Percentiles rank a stretch among this genome's conserved stretches.
Evolutionary conservation across 78 protist species (phyloP).

Genomic region (Dictyostelium citrinum): DNA sequence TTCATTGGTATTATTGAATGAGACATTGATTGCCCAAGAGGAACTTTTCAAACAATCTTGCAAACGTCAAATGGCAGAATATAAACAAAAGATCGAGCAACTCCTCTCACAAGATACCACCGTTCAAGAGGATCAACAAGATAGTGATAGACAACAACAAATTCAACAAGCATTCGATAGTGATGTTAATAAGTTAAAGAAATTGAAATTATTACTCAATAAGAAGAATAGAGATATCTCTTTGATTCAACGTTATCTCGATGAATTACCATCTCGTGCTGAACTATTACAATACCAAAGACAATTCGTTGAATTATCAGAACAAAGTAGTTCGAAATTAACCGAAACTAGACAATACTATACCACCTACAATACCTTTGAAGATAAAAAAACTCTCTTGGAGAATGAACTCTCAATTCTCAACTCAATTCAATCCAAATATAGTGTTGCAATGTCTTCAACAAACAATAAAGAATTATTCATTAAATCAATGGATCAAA

Average conservation of each 20-base stretch:
- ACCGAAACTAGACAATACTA: constrained; percentile 91
- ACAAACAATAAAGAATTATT: constrained; percentile 27
- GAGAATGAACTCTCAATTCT: constrained; percentile 82
- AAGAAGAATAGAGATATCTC: constrained; percentile 82
- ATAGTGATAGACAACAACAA: constrained; percentile 38
- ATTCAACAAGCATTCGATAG: constrained; percentile 65
- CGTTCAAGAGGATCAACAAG: constrained; percentile 19
- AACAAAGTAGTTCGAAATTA: constrained; percentile 86
- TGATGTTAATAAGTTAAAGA: constrained; percentile 50
- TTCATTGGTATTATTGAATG: constrained; percentile 65
- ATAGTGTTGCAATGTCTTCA: neutral
- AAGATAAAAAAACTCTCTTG: constrained; percentile 56
- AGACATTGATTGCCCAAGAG: constrained; percentile 70
- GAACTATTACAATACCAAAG: constrained; percentile 95
- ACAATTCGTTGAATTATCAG: constrained; percentile 93
- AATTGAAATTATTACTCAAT: constrained; percentile 53
- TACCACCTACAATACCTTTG: constrained; percentile 86
- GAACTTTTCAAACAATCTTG: constrained; percentile 66
- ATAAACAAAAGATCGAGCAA: constrained; percentile 66
- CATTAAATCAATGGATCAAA: constrained; percentile 64
- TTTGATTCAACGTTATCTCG: constrained; percentile 82
- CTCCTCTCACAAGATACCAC: neutral
- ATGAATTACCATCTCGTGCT: constrained; percentile 92
- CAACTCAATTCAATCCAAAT: constrained; percentile 37
- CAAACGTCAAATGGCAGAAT: constrained; percentile 61